These are phyloP conservation scores for Bjerkandera adusta DNA, from an alignment of 1,284 basidiomycete genomes.

Conservation along the genomic window DNA sequence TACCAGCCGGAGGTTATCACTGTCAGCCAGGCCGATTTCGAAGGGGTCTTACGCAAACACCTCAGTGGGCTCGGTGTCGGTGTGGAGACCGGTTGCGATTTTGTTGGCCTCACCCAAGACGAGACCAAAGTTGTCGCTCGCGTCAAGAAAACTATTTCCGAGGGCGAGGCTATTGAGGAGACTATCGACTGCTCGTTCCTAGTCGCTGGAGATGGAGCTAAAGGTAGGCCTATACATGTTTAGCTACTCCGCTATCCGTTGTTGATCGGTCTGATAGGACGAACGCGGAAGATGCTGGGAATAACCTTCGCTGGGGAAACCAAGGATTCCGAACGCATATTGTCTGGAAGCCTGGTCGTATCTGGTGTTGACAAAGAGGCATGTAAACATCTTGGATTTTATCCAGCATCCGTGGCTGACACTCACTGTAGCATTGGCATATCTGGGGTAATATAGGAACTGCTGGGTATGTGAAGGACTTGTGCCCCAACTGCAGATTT, in stretches of 20 bases:
- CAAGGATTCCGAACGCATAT: conserved; percentile 17
- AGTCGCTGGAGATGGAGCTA: conserved; percentile 16
- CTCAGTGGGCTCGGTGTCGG: conserved; percentile 13
- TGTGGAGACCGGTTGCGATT: conserved; percentile 18
- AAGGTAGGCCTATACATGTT: conserved; percentile 3
- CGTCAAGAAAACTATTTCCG: background rate
- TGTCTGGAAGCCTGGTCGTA: conserved; percentile 18
- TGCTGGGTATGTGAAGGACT: conserved; percentile 3
- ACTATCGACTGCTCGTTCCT: conserved; percentile 11
- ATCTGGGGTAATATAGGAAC: conserved; percentile 14
- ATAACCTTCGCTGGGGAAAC: conserved; percentile 24
- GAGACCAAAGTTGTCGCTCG: conserved; percentile 12
- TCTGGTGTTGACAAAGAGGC: conserved; percentile 17
- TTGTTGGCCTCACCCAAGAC: conserved; percentile 16
- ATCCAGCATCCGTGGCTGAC: background rate
- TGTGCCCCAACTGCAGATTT: too few species aligned
- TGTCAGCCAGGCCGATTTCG: conserved; percentile 12
- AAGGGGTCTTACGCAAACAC: conserved; percentile 15
- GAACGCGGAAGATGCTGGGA: conserved; percentile 13
- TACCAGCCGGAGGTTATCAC: conserved; percentile 1
- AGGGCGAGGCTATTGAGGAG: conserved; percentile 7
- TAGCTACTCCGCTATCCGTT: background rate
- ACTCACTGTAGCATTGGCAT: conserved; percentile 17
- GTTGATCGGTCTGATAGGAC: conserved; percentile 8
- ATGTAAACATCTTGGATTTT: background rate